Evolutionary conservation across 768 basidiomycete genomes (phyloP).

Genomic region (Auriscalpium microsporum): DNA sequence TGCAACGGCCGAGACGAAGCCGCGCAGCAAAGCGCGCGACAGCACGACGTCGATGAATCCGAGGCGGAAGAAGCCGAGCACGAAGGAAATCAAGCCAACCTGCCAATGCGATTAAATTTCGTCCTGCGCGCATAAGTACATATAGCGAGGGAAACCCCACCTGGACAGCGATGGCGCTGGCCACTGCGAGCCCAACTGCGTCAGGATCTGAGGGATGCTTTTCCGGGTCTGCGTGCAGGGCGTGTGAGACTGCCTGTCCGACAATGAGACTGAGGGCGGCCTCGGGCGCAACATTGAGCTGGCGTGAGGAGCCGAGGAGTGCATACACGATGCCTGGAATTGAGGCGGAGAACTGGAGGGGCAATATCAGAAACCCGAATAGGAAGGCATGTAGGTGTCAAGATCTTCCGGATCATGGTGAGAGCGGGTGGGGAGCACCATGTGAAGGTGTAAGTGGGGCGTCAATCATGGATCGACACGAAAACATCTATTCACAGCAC

Average conservation of each 20-base stretch:
- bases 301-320: constrained; percentile 77
- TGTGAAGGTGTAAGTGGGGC: no score
- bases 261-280: constrained; percentile 81
- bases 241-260: constrained; percentile 76
- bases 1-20: constrained; percentile 81
- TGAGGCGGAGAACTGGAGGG: constrained; percentile 64
- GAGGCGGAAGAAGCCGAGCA: constrained; percentile 79
- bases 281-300: constrained; percentile 81
- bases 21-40: constrained; percentile 78
- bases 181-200: constrained; percentile 53
- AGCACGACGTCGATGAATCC: constrained; percentile 93
- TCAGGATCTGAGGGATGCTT: constrained; percentile 33
- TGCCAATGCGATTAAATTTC: constrained; percentile 19
- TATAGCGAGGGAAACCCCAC: constrained; percentile 26
- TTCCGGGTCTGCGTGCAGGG: constrained; percentile 32
- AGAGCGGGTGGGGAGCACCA: no score
- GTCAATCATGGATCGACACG: no score
- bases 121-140: background rate
- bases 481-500: background rate
- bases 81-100: constrained; percentile 80
- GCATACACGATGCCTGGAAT: constrained; percentile 87
- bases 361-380: background rate
- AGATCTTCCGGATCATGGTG: no score
- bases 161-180: constrained; percentile 81
- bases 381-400: background rate